phyloP scores from a whole-genome alignment of 1,139 yeast species.

The Suhomyces wounanorum region DNA sequence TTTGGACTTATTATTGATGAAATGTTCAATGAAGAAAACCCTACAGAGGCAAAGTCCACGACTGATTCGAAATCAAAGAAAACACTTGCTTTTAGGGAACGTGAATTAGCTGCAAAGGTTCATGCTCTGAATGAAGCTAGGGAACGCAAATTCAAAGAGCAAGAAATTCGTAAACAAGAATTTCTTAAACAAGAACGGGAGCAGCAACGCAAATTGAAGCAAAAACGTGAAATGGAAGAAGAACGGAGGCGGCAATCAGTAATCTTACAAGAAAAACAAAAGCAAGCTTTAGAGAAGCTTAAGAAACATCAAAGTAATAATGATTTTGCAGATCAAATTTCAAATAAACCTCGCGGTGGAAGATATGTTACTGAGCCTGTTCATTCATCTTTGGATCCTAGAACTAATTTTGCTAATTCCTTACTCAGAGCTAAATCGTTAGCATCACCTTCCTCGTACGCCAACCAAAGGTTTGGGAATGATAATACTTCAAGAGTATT shows the following conservation, averaged over 20 bases:
- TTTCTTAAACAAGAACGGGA: slow-evolving; percentile 10
- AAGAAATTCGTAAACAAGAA: slow-evolving; percentile 16
- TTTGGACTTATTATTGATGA: slow-evolving; percentile 31
- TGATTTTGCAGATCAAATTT: slow-evolving; percentile 23
- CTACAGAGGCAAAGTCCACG: background rate
- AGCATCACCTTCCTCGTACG: slow-evolving; percentile 31
- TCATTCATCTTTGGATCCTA: slow-evolving; percentile 42
- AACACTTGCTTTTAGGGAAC: slow-evolving; percentile 25
- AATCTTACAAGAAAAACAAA: slow-evolving; percentile 32
- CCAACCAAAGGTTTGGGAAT: slow-evolving; percentile 24
- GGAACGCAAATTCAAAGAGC: slow-evolving; percentile 24
- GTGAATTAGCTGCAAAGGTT: slow-evolving; percentile 36
- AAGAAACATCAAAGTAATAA: slow-evolving; percentile 31
- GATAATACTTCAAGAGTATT: slow-evolving; percentile 43
- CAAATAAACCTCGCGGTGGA: slow-evolving; percentile 5
- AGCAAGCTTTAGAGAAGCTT: slow-evolving; percentile 33
- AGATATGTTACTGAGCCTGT: slow-evolving; percentile 23
- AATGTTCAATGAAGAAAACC: slow-evolving; percentile 17
- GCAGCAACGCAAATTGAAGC: slow-evolving; percentile 9
- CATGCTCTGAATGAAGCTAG: slow-evolving; percentile 32
- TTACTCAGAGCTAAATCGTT: slow-evolving; percentile 43
- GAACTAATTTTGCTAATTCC: slow-evolving; percentile 25
- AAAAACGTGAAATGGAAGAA: slow-evolving; percentile 12
- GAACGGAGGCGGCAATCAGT: slow-evolving; percentile 26
- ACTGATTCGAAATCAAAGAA: background rate